Percentiles rank a stretch among this genome's conserved stretches.
These are phyloP conservation scores for Arthrocladium fulminans DNA, from an alignment of 2,329 filamentous ascomycete genomes.

Conservation along the genomic window DNA sequence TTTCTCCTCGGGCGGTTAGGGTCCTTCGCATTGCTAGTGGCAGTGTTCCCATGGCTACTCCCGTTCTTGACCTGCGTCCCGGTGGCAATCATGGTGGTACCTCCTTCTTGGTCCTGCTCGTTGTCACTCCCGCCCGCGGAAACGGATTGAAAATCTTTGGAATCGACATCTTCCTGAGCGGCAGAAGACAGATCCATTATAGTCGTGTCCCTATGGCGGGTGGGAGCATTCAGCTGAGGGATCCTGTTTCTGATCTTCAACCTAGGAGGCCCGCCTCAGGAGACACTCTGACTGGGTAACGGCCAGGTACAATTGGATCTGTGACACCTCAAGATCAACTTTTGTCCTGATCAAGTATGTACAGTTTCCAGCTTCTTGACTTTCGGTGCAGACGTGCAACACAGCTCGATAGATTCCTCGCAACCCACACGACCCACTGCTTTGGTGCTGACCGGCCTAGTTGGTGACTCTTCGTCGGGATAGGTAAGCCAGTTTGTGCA, in stretches of 20 bases:
- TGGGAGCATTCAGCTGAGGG: background rate
- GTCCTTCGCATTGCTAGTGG: slow-evolving; percentile 62
- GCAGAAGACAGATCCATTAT: slow-evolving; percentile 12
- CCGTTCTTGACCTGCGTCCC: slow-evolving; percentile 4
- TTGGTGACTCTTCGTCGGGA: background rate
- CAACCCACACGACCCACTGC: background rate
- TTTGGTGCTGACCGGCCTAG: background rate
- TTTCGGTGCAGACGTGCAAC: background rate
- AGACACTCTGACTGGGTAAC: background rate
- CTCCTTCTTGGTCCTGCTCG: slow-evolving; percentile 29
- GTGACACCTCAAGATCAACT: slow-evolving; percentile 1
- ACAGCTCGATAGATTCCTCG: background rate
- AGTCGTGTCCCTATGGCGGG: background rate
- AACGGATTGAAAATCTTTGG: slow-evolving; percentile 21
- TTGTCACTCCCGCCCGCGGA: slow-evolving; percentile 31
- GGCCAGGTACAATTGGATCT: slow-evolving; percentile 2
- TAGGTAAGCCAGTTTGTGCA: slow-evolving; percentile 4
- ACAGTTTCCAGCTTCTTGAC: background rate
- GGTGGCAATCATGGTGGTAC: slow-evolving; percentile 3
- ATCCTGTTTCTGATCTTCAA: background rate
- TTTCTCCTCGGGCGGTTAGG: slow-evolving; percentile 81
- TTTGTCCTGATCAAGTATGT: slow-evolving; percentile 4
- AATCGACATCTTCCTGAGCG: slow-evolving; percentile 12
- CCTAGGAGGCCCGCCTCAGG: background rate
- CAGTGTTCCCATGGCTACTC: too few species aligned